Conservation (phyloP, 371 early-diverging fungal species). For the Syncephalis plumigaleata region DNA sequence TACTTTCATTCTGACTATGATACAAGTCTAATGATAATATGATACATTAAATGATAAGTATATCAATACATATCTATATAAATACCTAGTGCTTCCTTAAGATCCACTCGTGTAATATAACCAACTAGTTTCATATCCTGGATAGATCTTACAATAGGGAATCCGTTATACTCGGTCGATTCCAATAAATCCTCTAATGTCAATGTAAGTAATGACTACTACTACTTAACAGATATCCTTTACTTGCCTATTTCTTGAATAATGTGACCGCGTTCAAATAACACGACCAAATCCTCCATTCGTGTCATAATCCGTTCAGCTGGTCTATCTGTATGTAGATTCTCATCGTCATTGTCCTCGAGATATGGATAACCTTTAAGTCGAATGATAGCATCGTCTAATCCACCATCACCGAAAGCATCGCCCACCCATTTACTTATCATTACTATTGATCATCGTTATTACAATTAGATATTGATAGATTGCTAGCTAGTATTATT, state of each 20-base stretch:
- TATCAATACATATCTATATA: slow-evolving; percentile 10
- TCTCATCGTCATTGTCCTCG: slow-evolving; percentile 42
- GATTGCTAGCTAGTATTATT: neutral
- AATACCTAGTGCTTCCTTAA: slow-evolving; percentile 40
- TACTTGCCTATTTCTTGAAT: slow-evolving; percentile 20
- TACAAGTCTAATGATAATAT: neutral
- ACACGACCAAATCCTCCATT: slow-evolving; percentile 29
- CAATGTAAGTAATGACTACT: no score
- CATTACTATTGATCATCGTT: no score
- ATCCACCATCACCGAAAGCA: slow-evolving; percentile 50
- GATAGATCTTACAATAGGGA: slow-evolving; percentile 39
- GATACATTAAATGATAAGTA: neutral
- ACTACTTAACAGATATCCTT: neutral
- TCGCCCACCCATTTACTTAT: slow-evolving; percentile 82
- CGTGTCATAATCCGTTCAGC: slow-evolving; percentile 36
- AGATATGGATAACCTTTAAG: slow-evolving; percentile 71
- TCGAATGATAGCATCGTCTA: slow-evolving; percentile 71
- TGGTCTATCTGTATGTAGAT: slow-evolving; percentile 43
- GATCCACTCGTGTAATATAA: slow-evolving; percentile 49
- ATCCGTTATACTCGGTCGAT: slow-evolving; percentile 43
- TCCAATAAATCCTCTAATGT: slow-evolving; percentile 20
- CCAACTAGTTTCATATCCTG: slow-evolving; percentile 41
- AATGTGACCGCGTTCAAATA: slow-evolving; percentile 26
- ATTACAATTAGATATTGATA: no score
- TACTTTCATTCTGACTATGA: slow-evolving; percentile 5